These are phyloP conservation scores for Collybia sordida DNA, from an alignment of 768 basidiomycete genomes.

Conservation along the genomic window DNA sequence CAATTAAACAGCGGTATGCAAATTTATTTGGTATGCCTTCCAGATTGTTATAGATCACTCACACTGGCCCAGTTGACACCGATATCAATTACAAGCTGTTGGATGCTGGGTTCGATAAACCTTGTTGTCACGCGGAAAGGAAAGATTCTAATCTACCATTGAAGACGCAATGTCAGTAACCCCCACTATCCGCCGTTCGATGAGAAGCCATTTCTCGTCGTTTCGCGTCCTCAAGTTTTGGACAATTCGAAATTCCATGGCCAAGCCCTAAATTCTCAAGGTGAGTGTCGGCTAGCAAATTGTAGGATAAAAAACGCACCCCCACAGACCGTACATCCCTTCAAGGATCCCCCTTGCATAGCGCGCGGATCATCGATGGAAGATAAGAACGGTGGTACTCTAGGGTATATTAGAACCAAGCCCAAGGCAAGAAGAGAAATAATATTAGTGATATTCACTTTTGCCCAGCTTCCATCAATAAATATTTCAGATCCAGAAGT, in stretches of 20 bases:
- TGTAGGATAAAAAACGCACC: constrained; percentile 42
- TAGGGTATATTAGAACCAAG: constrained; percentile 22
- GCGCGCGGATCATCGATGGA: constrained; percentile 90
- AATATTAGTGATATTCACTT: constrained; percentile 46
- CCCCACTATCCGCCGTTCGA: constrained; percentile 65
- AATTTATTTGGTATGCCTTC: no score
- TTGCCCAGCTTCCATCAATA: constrained; percentile 96
- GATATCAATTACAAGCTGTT: no score
- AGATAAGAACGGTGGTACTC: constrained; percentile 90
- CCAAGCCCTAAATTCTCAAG: constrained; percentile 66
- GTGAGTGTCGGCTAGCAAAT: background rate
- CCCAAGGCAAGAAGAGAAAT: background rate
- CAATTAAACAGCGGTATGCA: no score
- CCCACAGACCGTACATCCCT: constrained; percentile 95
- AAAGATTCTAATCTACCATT: no score
- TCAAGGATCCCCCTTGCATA: constrained; percentile 71
- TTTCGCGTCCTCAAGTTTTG: constrained; percentile 93
- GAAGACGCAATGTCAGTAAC: constrained; percentile 17
- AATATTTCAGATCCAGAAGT: constrained; percentile 92
- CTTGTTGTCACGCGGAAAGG: no score
- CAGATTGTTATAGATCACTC: no score
- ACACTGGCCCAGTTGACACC: no score
- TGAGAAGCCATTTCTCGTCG: constrained; percentile 90
- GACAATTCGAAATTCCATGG: constrained; percentile 92
- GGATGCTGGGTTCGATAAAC: no score